phyloP scores from a whole-genome alignment of 2,329 filamentous ascomycete species.

The Calonectria pseudoreteaudii region DNA sequence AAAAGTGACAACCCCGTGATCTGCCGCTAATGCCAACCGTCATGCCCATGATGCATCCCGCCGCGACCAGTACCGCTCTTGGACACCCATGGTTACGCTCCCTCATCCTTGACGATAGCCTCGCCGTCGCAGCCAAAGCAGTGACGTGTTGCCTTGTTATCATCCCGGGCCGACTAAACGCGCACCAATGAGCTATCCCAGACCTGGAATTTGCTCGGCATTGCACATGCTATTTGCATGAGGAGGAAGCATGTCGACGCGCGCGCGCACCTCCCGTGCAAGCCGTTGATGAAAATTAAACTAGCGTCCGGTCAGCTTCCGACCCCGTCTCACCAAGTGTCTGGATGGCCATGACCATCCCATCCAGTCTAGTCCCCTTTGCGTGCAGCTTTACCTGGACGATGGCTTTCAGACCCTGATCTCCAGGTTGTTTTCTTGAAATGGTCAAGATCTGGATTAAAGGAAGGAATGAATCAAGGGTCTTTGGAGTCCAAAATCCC shows the following conservation, averaged over 20 bases:
- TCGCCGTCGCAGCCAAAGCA: neutral
- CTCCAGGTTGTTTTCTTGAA: neutral
- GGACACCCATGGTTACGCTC: neutral
- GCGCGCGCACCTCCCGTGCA: neutral
- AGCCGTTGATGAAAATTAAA: neutral
- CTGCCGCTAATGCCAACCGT: neutral
- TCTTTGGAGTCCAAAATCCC: neutral
- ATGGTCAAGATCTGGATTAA: neutral
- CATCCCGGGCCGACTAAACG: constrained; percentile 5
- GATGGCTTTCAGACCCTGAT: neutral
- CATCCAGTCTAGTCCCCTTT: neutral
- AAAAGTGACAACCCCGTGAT: neutral
- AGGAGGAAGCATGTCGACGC: neutral
- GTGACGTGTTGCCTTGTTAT: neutral
- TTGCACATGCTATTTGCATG: neutral
- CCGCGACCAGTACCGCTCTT: neutral
- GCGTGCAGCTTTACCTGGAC: neutral
- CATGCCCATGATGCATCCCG: neutral
- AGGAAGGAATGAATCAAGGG: neutral
- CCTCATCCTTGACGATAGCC: neutral
- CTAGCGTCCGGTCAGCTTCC: neutral
- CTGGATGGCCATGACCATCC: neutral
- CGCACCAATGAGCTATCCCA: neutral
- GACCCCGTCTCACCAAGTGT: neutral
- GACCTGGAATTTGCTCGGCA: neutral